These are phyloP conservation scores for Umbelopsis vinacea DNA, from an alignment of 192 early-diverging fungal genomes.

Conservation along the genomic window DNA sequence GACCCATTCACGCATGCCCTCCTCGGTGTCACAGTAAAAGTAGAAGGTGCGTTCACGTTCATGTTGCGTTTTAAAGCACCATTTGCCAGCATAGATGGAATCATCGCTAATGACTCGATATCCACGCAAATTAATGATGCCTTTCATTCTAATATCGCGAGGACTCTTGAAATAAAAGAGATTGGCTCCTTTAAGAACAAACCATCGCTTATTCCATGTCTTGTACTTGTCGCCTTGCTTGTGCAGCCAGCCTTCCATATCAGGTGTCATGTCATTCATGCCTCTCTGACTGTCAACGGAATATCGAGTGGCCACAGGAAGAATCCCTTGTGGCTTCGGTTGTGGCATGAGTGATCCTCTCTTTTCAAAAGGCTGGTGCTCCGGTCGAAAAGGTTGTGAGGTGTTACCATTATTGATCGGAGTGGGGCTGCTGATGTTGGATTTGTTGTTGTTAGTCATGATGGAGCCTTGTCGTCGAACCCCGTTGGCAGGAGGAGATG, in stretches of 20 bases:
- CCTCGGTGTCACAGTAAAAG: constrained; percentile 59
- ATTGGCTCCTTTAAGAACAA: constrained; percentile 56
- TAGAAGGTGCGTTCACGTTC: constrained; percentile 59
- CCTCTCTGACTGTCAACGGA: constrained; percentile 27
- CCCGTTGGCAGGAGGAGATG: constrained; percentile 5
- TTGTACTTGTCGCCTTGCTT: constrained; percentile 59
- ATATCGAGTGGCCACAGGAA: constrained; percentile 19
- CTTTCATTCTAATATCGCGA: constrained; percentile 55
- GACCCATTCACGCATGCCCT: constrained; percentile 57
- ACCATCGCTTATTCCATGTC: constrained; percentile 62
- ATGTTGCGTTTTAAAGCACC: constrained; percentile 63
- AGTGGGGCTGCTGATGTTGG: not conserved
- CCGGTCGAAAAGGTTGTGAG: not conserved
- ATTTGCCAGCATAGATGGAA: constrained; percentile 61
- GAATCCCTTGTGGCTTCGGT: constrained; percentile 23
- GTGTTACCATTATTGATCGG: not conserved
- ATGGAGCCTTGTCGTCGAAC: constrained; percentile 9
- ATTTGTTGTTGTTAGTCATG: not conserved
- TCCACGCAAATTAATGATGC: constrained; percentile 62
- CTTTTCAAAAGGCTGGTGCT: constrained; percentile 18
- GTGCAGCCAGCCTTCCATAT: constrained; percentile 58
- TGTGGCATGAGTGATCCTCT: constrained; percentile 19
- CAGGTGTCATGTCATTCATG: constrained; percentile 33
- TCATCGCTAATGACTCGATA: constrained; percentile 62
- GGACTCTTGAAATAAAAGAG: constrained; percentile 60